Evolutionary conservation across 106 monocot genomes (phyloP).

Genomic region (Cymbidium sinense): DNA sequence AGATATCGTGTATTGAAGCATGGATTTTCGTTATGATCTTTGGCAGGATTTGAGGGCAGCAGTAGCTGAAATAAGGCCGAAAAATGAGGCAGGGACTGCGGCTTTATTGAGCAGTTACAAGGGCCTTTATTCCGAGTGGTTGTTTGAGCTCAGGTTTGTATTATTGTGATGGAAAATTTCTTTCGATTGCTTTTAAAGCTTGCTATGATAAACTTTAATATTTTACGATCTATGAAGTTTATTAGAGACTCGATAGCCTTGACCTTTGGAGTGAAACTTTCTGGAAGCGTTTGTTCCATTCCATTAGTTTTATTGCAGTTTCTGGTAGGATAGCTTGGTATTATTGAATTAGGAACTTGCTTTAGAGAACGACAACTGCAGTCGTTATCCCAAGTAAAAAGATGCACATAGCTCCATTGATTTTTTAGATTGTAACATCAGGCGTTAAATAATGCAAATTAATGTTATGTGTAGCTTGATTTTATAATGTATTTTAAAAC

Average conservation of each 20-base stretch:
- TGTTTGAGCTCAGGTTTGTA: slow-evolving; percentile 62
- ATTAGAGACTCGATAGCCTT: not conserved
- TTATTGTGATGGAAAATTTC: not conserved
- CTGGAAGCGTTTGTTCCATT: not conserved
- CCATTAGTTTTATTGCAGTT: not conserved
- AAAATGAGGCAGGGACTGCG: slow-evolving; percentile 41
- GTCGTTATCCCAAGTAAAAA: too few species aligned
- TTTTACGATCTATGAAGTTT: not conserved
- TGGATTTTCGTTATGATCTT: not conserved
- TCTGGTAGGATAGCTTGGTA: not conserved
- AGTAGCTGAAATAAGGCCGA: slow-evolving; percentile 12
- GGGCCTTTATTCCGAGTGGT: slow-evolving; percentile 53
- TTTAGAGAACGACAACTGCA: not conserved
- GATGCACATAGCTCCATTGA: too few species aligned
- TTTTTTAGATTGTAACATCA: too few species aligned
- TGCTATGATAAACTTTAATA: not conserved
- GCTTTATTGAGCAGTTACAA: slow-evolving; percentile 33
- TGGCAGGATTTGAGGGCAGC: slow-evolving; percentile 38
- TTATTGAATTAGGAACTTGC: not conserved
- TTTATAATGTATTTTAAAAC: too few species aligned
- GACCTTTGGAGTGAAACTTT: not conserved
- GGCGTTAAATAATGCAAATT: too few species aligned
- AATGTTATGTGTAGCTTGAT: too few species aligned
- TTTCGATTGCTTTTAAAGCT: not conserved
- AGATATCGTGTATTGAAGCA: not conserved